phyloP scores from a whole-genome alignment of 164 flowering plant genomes.

The Annona squamosa region DNA sequence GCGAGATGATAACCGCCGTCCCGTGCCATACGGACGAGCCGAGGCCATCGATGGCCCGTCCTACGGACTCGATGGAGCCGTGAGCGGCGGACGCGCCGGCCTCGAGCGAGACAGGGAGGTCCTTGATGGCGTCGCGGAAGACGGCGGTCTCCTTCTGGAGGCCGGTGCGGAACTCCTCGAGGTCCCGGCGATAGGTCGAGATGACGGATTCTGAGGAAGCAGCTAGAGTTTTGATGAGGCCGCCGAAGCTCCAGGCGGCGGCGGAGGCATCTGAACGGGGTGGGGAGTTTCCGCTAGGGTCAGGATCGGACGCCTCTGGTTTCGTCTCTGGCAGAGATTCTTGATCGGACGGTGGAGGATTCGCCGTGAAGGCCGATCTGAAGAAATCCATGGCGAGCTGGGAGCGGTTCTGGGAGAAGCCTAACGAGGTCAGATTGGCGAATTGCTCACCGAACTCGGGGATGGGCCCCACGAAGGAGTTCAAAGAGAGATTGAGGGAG shows the following conservation, averaged over 20 bases:
- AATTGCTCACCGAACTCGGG: conserved; percentile 43
- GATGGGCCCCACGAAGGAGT: conserved; percentile 39
- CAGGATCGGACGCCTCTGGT: conserved; percentile 1
- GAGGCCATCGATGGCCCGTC: conserved; percentile 65
- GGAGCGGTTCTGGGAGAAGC: conserved; percentile 35
- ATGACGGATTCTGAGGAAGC: conserved; percentile 62
- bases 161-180: conserved; percentile 68
- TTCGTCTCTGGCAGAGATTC: background rate
- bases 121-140: conserved; percentile 50
- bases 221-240: conserved; percentile 51
- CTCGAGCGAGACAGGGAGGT: conserved; percentile 61
- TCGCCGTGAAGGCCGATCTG: conserved; percentile 67
- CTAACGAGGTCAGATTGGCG: conserved; percentile 23
- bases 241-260: conserved; percentile 50
- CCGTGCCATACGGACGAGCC: conserved; percentile 62
- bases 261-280: conserved; percentile 1
- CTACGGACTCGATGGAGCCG: conserved; percentile 66
- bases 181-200: conserved; percentile 59
- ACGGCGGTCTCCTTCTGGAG: conserved; percentile 57
- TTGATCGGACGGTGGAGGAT: conserved; percentile 9
- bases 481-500: conserved; percentile 24
- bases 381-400: conserved; percentile 54
- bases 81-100: conserved; percentile 74
- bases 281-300: conserved; percentile 10
- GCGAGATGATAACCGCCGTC: conserved; percentile 51